Base-by-base conservation (phyloP, 163 green algal species). In the Trebouxiophyceae sp. region DNA sequence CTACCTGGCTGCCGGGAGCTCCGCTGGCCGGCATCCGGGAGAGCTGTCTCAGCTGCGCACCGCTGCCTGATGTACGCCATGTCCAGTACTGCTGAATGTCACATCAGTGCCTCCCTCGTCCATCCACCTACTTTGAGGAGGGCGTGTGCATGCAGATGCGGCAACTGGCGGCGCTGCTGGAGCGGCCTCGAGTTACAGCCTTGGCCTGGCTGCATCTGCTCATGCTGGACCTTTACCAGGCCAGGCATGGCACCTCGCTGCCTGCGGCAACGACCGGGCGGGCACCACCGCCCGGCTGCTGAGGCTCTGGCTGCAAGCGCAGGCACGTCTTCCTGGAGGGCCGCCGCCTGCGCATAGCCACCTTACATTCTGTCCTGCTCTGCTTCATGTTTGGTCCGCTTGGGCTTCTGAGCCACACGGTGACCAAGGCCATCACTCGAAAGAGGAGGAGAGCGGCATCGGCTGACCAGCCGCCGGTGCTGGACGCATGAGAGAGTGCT, bases 301-400 rank as follows among this genome's bases (percentile, higher is more conserved):
- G 5, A 5, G 20, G 20, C 65, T n/a, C n/a, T n/a, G n/a, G n/a
- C n/a, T n/a, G n/a, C n/a, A n/a, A n/a, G n/a, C n/a, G 67, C 77
- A 91, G 85, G 68, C 76, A 78, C 47, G 77, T 92, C 23, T 77
- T 80, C 23, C 60, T 84, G 55, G 82, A 92, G 57, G 81, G 79
- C 19, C 67, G 85, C 20, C 60, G 68, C 6, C 39, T 72, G 1
- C 54, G 66, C n/a, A 63, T 92, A n/a, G 65, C 66, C n/a, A 85
- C 73, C 20, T 45, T 28, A 4, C 78, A 90, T 65, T 88, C 78
- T 27, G 39, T 87, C 31, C 54, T 84, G 30, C 76, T 92, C 24
- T 91, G 85, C 70, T 90, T 92, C 73, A 92, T 92, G 85, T 80
- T 87, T 60, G 85, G 83, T 4, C 85, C 85, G 8, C 65, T 87